Evolutionary conservation across 2,329 filamentous ascomycete genomes (phyloP).

Genomic region (Aspergillus awamori): DNA sequence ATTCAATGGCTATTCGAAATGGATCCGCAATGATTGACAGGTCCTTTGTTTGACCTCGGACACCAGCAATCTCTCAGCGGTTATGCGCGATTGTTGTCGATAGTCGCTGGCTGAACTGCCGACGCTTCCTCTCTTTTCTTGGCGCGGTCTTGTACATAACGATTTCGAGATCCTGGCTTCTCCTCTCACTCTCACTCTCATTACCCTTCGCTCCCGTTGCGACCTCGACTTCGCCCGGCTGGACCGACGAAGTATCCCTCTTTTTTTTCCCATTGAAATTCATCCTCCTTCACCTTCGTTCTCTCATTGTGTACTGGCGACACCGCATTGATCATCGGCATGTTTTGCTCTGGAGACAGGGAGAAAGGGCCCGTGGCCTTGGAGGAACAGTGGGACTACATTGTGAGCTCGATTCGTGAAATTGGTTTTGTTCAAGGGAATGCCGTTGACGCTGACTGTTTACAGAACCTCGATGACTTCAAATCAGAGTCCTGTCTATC

Average conservation of each 20-base stretch:
- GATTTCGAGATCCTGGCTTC: background rate
- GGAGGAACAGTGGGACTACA: slow-evolving; percentile 94
- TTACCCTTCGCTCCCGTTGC: slow-evolving; percentile 14
- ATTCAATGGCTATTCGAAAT: slow-evolving; percentile 17
- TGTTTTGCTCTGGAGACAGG: slow-evolving; percentile 67
- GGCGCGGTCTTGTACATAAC: slow-evolving; percentile 11
- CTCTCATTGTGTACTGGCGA: slow-evolving; percentile 26
- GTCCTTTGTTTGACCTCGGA: slow-evolving; percentile 8
- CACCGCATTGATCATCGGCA: slow-evolving; percentile 46
- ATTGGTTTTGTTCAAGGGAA: background rate
- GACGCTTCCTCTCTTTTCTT: slow-evolving; percentile 18
- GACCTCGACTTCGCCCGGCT: slow-evolving; percentile 37
- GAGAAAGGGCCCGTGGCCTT: slow-evolving; percentile 68
- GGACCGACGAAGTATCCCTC: slow-evolving; percentile 36
- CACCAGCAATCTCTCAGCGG: slow-evolving; percentile 14
- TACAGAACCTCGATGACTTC: slow-evolving; percentile 70
- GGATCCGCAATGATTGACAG: slow-evolving; percentile 16
- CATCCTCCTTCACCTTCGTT: background rate
- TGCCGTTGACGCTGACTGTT: slow-evolving; percentile 12
- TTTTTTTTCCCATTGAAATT: slow-evolving; percentile 10
- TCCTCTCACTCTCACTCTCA: background rate
- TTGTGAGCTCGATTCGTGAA: slow-evolving; percentile 58
- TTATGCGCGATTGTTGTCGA: slow-evolving; percentile 22
- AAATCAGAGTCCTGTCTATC: slow-evolving; percentile 77
- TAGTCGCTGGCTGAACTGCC: slow-evolving; percentile 19